Evolutionary conservation across 2,329 filamentous ascomycete species (phyloP), one percentile per base, ranked within the genome.

Genomic region (Pseudopithomyces chartarum): DNA sequence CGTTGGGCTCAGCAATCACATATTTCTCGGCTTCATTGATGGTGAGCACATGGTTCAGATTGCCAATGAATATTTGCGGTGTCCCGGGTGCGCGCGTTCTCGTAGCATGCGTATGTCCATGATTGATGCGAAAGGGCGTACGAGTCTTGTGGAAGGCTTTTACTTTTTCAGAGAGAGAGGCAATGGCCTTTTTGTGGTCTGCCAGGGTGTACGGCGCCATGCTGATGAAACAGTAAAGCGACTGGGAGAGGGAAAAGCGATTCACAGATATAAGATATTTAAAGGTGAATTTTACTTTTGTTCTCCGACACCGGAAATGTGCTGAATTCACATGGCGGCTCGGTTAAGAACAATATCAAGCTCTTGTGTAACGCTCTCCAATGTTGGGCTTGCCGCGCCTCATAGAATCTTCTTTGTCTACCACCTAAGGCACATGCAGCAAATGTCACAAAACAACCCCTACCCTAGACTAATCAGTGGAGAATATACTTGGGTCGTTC

Each of bases 1-100:
- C 87, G 61, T 88, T 89, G 2, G 87, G 86, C 71, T 90, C 86
- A 1, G 87, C 85, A 10, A 20, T 87, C 6, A 82, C 87, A 3
- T 82, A 87, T 62, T 79, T 81, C 2, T 68, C 66, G 1, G 73
- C 64, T 0, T 61, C 67, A 66, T 90, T 81, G 42, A 92, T 76
- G 3, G 77, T 70, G 3, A 92, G 76, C 19, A 92, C 82, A 65
- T 83, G 79, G 60, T 80, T 82, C 17, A 92, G 82, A 6, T 68
- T 64, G 71, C 85, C 87, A 17, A 87, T 90, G 71, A 90, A 86
- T 55, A 92, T 79, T 20, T 59, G 47, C 15, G 57, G 54, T 12
- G 57, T 55, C 3, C 38, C 29, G 6, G 55, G 43, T 4, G 51
- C 36, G 40, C 52, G 54, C 10, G 84, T 78, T 1, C 89, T 85